Conservation (phyloP, 768 basidiomycete genomes). For the Tulasnella sp. region DNA sequence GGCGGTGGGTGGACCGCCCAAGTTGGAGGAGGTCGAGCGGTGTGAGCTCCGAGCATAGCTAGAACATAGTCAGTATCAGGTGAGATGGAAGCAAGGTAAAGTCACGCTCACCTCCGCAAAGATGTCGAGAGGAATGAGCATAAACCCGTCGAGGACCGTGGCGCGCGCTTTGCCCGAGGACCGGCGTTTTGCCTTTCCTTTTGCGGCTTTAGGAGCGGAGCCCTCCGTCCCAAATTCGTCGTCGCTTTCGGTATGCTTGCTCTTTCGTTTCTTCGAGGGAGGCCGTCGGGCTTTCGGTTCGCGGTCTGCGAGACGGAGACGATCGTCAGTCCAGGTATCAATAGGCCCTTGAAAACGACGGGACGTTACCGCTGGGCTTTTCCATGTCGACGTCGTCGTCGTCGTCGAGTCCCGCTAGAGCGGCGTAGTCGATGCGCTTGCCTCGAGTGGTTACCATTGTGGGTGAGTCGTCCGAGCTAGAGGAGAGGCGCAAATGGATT, state of each 20-base stretch:
- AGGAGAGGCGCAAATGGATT: background rate
- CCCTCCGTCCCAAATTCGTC: background rate
- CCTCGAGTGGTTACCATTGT: conserved; percentile 6
- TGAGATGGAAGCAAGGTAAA: background rate
- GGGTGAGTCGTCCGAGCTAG: background rate
- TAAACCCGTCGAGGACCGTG: conserved; percentile 7
- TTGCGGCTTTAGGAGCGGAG: background rate
- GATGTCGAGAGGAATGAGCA: conserved; percentile 16
- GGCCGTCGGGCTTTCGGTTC: background rate
- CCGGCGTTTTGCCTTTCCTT: background rate
- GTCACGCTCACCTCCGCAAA: conserved; percentile 12
- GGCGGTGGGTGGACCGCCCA: background rate
- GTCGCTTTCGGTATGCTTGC: background rate
- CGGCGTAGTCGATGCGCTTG: background rate
- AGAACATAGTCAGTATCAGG: background rate
- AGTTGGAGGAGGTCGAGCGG: conserved; percentile 12
- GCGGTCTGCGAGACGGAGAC: background rate
- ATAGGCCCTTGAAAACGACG: background rate
- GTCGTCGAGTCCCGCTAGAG: background rate
- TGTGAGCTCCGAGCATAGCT: conserved; percentile 2
- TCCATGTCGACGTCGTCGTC: background rate
- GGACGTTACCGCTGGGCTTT: background rate
- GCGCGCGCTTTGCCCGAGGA: background rate
- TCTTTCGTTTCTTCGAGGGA: background rate
- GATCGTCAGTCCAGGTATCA: background rate